Evolutionary conservation across 768 basidiomycete genomes (phyloP), one percentile per base, ranked within the genome.

Genomic region (Leccinellum rugosiceps): DNA sequence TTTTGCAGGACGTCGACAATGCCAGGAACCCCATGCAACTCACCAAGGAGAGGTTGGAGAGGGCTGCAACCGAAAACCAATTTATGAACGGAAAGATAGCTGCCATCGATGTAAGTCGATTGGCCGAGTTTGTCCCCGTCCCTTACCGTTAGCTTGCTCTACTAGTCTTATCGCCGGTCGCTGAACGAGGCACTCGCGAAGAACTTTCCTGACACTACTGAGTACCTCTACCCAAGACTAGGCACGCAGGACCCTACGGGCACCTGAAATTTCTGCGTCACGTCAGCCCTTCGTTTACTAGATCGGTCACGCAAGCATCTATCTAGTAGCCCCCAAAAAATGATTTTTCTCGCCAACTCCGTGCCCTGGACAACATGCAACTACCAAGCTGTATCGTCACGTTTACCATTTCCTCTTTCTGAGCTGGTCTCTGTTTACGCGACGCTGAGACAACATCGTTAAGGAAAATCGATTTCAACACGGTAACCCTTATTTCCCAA

Each of bases 61-160:
- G 90, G 53, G 84, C 90, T 0, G 90, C 92, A 30, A 88, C 89
- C 3, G 92, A 94, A 74, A 94, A 94, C 67, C 92, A 92, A 66
- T 93, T 92, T 62, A 90, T 92, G 87, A 91, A 93, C 65, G 91
- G 89, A 28, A 92, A 93, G 68, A 89, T 94, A 38, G 79, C 81
- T 46, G 92, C 90, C 1, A 81, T 94, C 26, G 81, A 84, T 54
- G 90, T 90, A 60, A 63, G 82, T 63, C 32, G 44, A 34, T 44
- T 45, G 46, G 25, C 57, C 10, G 31, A n/a, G 17, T 30, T 44
- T 31, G 17, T 53, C 47, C 31, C 1, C 21, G 14, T 31, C 11
- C 30, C 55, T 55, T 54, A 58, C 60, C 60, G 1, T 48, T 50
- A 25, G 26, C 43, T 52, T 52, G 6, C 45, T 19, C 51, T 56